Conservation (phyloP, 129 eudicot species). For the Apium graveolens region DNA sequence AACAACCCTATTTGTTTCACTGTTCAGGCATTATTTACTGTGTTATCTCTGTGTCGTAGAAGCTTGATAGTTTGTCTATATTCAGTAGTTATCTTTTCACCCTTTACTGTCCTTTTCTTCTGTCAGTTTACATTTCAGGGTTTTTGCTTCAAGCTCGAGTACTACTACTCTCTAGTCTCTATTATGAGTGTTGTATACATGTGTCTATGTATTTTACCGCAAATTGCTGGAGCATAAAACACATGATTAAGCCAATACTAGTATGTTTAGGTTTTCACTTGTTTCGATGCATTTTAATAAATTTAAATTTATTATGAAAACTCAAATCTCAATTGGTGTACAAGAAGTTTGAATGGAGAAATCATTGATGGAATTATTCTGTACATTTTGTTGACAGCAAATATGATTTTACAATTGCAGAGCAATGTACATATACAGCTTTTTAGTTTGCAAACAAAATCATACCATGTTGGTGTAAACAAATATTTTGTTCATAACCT, state of each 20-base stretch:
- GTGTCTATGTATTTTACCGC: neutral
- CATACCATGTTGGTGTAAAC: constrained; percentile 1
- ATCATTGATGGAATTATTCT: neutral
- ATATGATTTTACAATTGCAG: neutral
- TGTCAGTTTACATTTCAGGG: constrained; percentile 22
- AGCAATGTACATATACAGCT: neutral
- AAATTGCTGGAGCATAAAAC: neutral
- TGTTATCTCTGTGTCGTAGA: constrained; percentile 8
- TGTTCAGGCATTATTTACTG: neutral
- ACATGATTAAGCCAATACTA: neutral
- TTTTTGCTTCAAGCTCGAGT: constrained; percentile 10
- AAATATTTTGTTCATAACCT: neutral
- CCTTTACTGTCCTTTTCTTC: constrained; percentile 18
- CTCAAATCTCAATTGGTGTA: neutral
- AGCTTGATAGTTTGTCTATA: constrained; percentile 16
- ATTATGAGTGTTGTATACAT: neutral
- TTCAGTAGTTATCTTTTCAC: constrained; percentile 22
- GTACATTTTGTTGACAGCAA: neutral
- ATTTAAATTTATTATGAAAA: neutral
- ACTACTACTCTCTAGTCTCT: too few relatives aligned
- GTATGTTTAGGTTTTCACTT: constrained; percentile 9
- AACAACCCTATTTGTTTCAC: constrained; percentile 15
- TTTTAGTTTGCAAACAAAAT: constrained; percentile 1
- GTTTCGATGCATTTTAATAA: neutral
- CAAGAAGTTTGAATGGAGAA: neutral